Percentiles rank a stretch among this genome's conserved stretches.
These are phyloP conservation scores for Geotrichum phurueaensis DNA, from an alignment of 1,139 yeast genomes.

Conservation along the genomic window DNA sequence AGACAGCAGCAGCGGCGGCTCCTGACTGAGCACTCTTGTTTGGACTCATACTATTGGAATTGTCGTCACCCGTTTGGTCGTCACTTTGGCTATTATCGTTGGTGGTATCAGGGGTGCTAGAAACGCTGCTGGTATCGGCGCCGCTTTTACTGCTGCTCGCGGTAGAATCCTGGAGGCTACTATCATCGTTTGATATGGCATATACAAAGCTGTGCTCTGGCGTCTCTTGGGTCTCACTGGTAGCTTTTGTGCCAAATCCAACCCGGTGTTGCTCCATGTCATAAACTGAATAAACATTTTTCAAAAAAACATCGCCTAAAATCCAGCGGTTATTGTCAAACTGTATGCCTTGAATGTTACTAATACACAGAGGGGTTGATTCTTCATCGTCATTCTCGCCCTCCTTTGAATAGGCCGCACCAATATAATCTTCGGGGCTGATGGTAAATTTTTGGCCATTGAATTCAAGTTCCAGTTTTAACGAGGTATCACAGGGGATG, in stretches of 20 bases:
- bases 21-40: background rate
- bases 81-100: background rate
- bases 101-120: background rate
- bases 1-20: background rate
- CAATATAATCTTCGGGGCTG: constrained; percentile 9
- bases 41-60: background rate
- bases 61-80: background rate
- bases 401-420: background rate
- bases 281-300: constrained; percentile 53
- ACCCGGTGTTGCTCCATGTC: constrained; percentile 46
- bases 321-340: constrained; percentile 38
- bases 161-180: background rate
- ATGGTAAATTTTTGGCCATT: constrained; percentile 44
- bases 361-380: constrained; percentile 51
- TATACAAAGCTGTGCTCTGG: constrained; percentile 22
- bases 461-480: constrained; percentile 38
- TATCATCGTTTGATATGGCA: background rate
- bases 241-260: constrained; percentile 44
- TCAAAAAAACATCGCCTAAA: constrained; percentile 57
- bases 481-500: constrained; percentile 48
- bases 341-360: constrained; percentile 53
- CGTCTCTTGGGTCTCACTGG: constrained; percentile 23
- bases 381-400: background rate
- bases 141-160: background rate
- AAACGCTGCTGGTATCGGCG: background rate